phyloP scores from a whole-genome alignment of 2,329 filamentous ascomycete genomes.

The Xylaria sp. region DNA sequence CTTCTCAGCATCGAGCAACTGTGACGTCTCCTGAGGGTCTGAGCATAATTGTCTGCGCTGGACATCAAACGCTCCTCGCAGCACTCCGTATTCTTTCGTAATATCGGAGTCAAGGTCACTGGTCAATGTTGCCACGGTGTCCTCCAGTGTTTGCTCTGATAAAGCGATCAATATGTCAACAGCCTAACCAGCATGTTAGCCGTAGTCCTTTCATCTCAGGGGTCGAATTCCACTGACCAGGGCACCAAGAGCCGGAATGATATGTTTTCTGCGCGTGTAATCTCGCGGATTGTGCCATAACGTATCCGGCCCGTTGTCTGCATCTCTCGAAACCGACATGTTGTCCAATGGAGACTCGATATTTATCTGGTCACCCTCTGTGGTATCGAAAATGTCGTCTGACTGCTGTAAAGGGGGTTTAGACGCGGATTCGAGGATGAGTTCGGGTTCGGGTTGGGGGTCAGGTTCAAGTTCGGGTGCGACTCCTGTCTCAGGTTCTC shows the following conservation, averaged over 20 bases:
- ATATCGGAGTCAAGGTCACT: slow-evolving; percentile 30
- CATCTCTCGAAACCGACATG: slow-evolving; percentile 20
- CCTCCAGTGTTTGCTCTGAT: slow-evolving; percentile 33
- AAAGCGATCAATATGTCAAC: slow-evolving; percentile 32
- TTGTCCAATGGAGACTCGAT: slow-evolving; percentile 19
- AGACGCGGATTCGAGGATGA: not conserved
- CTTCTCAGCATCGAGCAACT: slow-evolving; percentile 26
- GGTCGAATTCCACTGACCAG: slow-evolving; percentile 24
- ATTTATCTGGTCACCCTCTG: slow-evolving; percentile 21
- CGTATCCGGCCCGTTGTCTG: slow-evolving; percentile 25
- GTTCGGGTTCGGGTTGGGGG: not conserved
- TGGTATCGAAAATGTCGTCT: slow-evolving; percentile 18
- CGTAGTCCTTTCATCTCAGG: not conserved
- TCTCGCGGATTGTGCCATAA: slow-evolving; percentile 32
- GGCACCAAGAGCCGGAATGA: slow-evolving; percentile 31
- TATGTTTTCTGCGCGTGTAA: slow-evolving; percentile 32
- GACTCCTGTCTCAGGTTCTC: not conserved
- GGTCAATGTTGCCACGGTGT: slow-evolving; percentile 30
- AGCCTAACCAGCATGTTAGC: slow-evolving; percentile 26
- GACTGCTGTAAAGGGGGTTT: not conserved
- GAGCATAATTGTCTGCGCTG: slow-evolving; percentile 27
- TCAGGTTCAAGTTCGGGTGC: not conserved
- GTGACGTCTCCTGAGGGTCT: slow-evolving; percentile 16
- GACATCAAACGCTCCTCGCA: slow-evolving; percentile 28
- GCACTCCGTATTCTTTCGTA: slow-evolving; percentile 27